phyloP scores from a whole-genome alignment of 768 basidiomycete species.

The Termitomyces sp. region DNA sequence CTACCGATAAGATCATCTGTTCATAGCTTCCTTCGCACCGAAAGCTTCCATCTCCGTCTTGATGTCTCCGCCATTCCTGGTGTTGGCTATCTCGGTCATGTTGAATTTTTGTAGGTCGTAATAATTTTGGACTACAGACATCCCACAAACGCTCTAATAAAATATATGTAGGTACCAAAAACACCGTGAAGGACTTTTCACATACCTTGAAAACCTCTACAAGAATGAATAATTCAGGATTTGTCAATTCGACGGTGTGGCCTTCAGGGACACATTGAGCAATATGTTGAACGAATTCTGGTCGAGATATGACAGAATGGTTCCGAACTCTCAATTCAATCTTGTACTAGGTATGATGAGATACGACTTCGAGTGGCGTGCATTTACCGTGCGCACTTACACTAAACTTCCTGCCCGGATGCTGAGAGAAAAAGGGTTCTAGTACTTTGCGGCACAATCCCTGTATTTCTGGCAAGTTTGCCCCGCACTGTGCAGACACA shows the following conservation, averaged over 20 bases:
- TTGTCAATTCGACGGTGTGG: conserved; percentile 63
- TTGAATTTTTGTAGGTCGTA: conserved; percentile 75
- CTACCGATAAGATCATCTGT: neutral
- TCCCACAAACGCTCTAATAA: conserved; percentile 66
- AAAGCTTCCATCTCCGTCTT: conserved; percentile 17
- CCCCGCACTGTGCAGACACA: conserved; percentile 61
- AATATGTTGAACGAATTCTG: conserved; percentile 59
- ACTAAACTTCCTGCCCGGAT: conserved; percentile 41
- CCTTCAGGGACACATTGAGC: conserved; percentile 67
- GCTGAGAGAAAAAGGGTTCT: conserved; percentile 45
- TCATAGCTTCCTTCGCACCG: neutral
- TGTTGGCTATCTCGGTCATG: conserved; percentile 66
- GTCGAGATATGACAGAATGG: conserved; percentile 65
- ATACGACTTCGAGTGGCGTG: neutral
- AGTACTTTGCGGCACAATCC: conserved; percentile 55
- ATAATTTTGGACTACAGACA: conserved; percentile 72
- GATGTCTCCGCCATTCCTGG: conserved; percentile 33
- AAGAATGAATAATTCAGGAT: conserved; percentile 71
- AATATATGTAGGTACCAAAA: neutral
- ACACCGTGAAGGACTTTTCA: conserved; percentile 1
- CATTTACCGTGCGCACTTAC: conserved; percentile 27
- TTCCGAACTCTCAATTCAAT: conserved; percentile 75
- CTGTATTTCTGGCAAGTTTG: conserved; percentile 69
- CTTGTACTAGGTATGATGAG: conserved; percentile 58
- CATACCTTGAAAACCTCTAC: conserved; percentile 82